A percentile compares a stretch with the other conserved stretches of the same genome.
phyloP scores from a whole-genome alignment of 129 eudicot species.

The Tagetes patula region DNA sequence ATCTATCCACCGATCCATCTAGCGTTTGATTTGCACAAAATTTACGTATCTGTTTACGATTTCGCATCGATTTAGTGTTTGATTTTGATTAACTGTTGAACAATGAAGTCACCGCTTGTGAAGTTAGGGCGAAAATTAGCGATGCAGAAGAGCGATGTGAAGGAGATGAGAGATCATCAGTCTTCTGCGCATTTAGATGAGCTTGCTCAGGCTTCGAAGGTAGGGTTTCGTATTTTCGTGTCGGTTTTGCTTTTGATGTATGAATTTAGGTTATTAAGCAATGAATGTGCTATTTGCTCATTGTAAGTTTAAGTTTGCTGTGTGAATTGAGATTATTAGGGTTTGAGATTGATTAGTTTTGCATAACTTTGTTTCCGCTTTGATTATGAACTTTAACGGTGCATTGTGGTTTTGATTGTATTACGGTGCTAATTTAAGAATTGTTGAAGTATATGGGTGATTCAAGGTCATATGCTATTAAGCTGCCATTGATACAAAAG shows the following conservation, averaged over 20 bases:
- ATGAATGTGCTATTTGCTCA: neutral
- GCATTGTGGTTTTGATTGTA: slow-evolving; percentile 25
- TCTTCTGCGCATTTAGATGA: slow-evolving; percentile 53
- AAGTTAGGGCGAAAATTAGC: slow-evolving; percentile 57
- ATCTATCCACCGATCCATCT: slow-evolving; percentile 9
- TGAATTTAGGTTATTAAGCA: neutral
- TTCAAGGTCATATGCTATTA: slow-evolving; percentile 1
- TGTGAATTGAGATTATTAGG: slow-evolving; percentile 17
- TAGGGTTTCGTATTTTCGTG: slow-evolving; percentile 21
- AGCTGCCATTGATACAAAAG: slow-evolving; percentile 21
- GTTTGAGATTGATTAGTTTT: slow-evolving; percentile 16
- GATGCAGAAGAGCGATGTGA: slow-evolving; percentile 53
- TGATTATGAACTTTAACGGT: slow-evolving; percentile 16
- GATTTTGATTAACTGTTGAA: neutral
- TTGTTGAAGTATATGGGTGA: neutral
- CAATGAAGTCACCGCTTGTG: slow-evolving; percentile 69
- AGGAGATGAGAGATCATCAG: slow-evolving; percentile 57
- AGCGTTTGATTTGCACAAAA: neutral
- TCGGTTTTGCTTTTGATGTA: neutral
- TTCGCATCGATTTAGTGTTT: slow-evolving; percentile 3
- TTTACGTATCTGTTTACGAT: neutral
- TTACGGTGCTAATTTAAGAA: neutral
- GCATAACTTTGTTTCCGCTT: neutral
- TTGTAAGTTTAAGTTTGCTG: neutral
- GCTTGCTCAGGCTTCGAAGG: slow-evolving; percentile 76